Evolutionary conservation across 305 asterid species (phyloP).

Genomic region (Fraxinus xanthoxyloides): DNA sequence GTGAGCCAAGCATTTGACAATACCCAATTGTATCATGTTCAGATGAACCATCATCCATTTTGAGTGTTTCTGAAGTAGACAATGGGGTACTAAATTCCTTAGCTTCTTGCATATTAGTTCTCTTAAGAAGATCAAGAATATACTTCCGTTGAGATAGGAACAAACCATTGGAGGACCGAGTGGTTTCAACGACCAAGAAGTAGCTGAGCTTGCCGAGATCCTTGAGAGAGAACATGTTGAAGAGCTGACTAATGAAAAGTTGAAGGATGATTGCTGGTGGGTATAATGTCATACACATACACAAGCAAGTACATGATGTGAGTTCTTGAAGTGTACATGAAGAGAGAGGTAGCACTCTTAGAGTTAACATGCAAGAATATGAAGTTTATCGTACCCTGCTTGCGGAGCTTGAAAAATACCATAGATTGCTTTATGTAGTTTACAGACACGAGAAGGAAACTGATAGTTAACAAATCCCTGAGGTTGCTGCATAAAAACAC

Average conservation of each 20-base stretch:
- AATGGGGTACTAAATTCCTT: not conserved
- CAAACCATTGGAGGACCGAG: not conserved
- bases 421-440: not conserved
- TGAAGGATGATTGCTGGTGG: not conserved
- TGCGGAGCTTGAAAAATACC: not conserved
- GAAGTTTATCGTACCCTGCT: not conserved
- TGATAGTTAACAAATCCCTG: too few relatives aligned
- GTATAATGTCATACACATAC: not conserved
- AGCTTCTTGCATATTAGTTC: not conserved
- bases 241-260: not conserved
- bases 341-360: not conserved
- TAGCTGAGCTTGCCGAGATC: not conserved
- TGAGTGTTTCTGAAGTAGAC: not conserved
- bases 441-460: not conserved
- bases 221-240: not conserved
- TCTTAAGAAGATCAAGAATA: not conserved
- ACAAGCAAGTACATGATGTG: not conserved
- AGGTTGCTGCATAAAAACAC: not conserved
- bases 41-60: not conserved
- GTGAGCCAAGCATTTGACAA: not conserved
- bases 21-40: not conserved
- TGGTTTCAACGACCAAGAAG: not conserved
- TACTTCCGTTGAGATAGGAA: not conserved
- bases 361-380: not conserved
- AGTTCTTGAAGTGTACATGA: not conserved